These are phyloP conservation scores for Blakeslea trispora DNA, from an alignment of 371 early-diverging fungal genomes.

Conservation along the genomic window DNA sequence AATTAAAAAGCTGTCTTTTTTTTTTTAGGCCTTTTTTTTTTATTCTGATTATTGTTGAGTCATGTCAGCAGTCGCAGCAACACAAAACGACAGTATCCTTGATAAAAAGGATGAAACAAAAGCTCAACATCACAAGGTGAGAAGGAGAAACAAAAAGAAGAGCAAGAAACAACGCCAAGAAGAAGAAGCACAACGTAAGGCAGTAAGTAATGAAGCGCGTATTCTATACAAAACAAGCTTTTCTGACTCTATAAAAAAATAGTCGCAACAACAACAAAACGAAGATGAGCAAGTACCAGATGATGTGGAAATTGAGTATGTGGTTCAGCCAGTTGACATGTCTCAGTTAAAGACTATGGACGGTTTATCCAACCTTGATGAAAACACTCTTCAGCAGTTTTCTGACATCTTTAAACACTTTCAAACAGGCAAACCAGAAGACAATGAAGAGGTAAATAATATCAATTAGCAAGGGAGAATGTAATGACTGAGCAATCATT, in stretches of 20 bases:
- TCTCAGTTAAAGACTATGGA: slow-evolving; percentile 34
- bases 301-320: slow-evolving; percentile 52
- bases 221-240: neutral
- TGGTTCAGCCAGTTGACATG: slow-evolving; percentile 43
- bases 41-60: neutral
- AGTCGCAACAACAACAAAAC: slow-evolving; percentile 8
- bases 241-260: slow-evolving; percentile 29
- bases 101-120: slow-evolving; percentile 17
- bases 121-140: slow-evolving; percentile 19
- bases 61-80: slow-evolving; percentile 23
- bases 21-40: slow-evolving; percentile 1
- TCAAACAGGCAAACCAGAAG: slow-evolving; percentile 32
- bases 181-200: slow-evolving; percentile 45
- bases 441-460: slow-evolving; percentile 35
- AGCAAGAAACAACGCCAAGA: slow-evolving; percentile 39
- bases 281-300: slow-evolving; percentile 30
- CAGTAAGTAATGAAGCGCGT: slow-evolving; percentile 19
- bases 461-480: neutral
- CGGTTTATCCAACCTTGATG: slow-evolving; percentile 36
- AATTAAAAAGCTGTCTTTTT: neutral
- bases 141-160: slow-evolving; percentile 35
- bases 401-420: slow-evolving; percentile 50
- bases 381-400: slow-evolving; percentile 40
- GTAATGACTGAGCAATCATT: neutral
- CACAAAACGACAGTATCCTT: slow-evolving; percentile 10